Conservation (phyloP, 495 filamentous ascomycete species). For the Gamarada debralockiae region DNA sequence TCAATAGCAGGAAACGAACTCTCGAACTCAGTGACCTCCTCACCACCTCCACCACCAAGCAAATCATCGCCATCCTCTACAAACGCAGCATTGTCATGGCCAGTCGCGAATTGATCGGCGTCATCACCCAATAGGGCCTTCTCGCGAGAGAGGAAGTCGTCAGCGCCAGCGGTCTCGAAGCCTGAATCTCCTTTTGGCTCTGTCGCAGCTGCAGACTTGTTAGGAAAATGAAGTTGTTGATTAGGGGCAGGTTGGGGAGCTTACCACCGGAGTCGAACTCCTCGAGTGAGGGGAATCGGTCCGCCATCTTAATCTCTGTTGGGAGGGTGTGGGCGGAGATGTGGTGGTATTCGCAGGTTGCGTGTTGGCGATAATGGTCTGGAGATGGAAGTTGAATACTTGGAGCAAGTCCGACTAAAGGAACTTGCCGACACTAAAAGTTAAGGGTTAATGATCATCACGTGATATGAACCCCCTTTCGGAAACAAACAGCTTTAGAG, state of each 20-base stretch:
- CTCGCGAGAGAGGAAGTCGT: slow-evolving; percentile 88
- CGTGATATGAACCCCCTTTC: too few species aligned
- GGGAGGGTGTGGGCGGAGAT: background rate
- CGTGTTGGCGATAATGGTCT: slow-evolving; percentile 15
- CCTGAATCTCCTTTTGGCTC: slow-evolving; percentile 38
- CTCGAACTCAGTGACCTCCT: slow-evolving; percentile 73
- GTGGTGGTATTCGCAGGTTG: background rate
- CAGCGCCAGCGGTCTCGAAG: slow-evolving; percentile 35
- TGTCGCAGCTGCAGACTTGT: slow-evolving; percentile 48
- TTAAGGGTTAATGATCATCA: too few species aligned
- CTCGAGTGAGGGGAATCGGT: slow-evolving; percentile 94
- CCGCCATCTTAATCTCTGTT: slow-evolving; percentile 62
- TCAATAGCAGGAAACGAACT: slow-evolving; percentile 83
- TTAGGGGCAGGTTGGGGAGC: slow-evolving; percentile 2
- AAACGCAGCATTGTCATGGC: slow-evolving; percentile 62
- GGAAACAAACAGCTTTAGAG: too few species aligned
- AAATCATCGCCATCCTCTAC: slow-evolving; percentile 63
- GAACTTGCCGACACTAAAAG: background rate
- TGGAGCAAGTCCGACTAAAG: background rate
- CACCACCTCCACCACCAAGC: slow-evolving; percentile 58
- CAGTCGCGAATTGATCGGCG: slow-evolving; percentile 81
- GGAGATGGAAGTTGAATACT: slow-evolving; percentile 7
- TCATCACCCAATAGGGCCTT: slow-evolving; percentile 87
- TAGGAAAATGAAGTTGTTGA: slow-evolving; percentile 4
- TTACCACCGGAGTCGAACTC: slow-evolving; percentile 88